Base-by-base conservation (phyloP, 441 rosid genomes). In the Populus hybrid region DNA sequence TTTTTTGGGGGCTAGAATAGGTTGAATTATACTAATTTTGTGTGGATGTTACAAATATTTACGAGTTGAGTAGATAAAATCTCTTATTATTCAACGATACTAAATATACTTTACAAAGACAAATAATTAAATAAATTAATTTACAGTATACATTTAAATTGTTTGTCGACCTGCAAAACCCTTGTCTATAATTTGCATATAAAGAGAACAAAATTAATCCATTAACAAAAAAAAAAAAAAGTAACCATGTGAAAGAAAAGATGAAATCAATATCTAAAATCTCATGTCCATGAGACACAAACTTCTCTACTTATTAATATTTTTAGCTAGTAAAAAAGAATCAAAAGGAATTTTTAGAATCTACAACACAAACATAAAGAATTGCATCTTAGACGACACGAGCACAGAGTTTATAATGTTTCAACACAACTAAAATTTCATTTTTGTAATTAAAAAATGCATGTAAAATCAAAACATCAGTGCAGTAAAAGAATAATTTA, bases 311-410 rank as follows among this genome's bases (percentile, higher is more conserved):
- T 90, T 92, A 78, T 81, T 84, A 79, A 89, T 84, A 81, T 89
- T 89, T 87, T 88, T 92, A 69, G 85, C 85, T 71, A 92, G 95
- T 92, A 91, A 94, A 92, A 85, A 82, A 75, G 76, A 72, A 72
- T 40, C 34, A 77, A 65, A 72, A 24, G 10, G 36, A 81, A 67
- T 23, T 28, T 76, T 69, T 30, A 76, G 73, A 74, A 67, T 18
- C 28, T 66, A 66, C 10, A n/a, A 57, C n/a, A 63, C 59, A 73
- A 65, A 59, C 2, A 21, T 3, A 24, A 4, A 64, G 46, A 35
- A 23, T 38, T 24, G 3, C 57, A 12, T 50, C 68, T 26, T 4
- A 28, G n/a, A 38, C 18, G 1, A 4, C 4, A 28, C 18, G 20
- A 4, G 0, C 26, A 28, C 10, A 64, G 34, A 4, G 23, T 34